phyloP scores from a whole-genome alignment of 805 yeast species.

The Pichia cabralensis region DNA sequence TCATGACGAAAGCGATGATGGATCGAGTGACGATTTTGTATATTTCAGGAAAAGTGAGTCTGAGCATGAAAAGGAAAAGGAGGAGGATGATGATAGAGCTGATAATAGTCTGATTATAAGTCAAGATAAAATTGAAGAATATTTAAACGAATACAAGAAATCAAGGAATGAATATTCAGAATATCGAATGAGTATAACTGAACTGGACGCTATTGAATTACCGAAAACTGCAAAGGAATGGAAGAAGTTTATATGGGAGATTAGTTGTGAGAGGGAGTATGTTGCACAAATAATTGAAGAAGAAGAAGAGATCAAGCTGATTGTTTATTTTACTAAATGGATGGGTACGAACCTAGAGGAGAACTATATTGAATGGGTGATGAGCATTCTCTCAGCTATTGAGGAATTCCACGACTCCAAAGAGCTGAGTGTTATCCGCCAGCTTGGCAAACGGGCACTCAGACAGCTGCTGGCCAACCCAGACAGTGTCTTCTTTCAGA shows the following conservation, averaged over 20 bases:
- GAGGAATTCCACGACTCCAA: conserved; percentile 29
- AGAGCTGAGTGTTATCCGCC: conserved; percentile 33
- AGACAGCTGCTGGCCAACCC: conserved; percentile 9
- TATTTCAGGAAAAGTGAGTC: neutral
- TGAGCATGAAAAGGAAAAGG: no score
- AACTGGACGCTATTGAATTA: conserved; percentile 23
- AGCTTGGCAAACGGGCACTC: conserved; percentile 29
- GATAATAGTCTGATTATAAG: no score
- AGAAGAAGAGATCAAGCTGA: conserved; percentile 24
- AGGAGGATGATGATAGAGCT: no score
- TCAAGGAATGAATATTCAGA: conserved; percentile 12
- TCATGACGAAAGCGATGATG: conserved; percentile 6
- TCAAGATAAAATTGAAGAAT: conserved; percentile 4
- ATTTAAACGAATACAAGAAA: conserved; percentile 11
- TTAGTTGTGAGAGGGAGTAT: conserved; percentile 24
- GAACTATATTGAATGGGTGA: conserved; percentile 30
- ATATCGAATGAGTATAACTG: conserved; percentile 15
- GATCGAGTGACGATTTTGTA: neutral
- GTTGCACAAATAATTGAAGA: conserved; percentile 28
- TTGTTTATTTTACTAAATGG: conserved; percentile 37
- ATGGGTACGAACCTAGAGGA: conserved; percentile 23
- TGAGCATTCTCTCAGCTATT: conserved; percentile 28
- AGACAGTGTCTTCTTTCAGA: neutral
- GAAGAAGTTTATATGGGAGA: conserved; percentile 30
- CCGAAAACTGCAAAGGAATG: conserved; percentile 32